Conservation (phyloP, 805 yeast genomes). For the Starmera pachycereana region DNA sequence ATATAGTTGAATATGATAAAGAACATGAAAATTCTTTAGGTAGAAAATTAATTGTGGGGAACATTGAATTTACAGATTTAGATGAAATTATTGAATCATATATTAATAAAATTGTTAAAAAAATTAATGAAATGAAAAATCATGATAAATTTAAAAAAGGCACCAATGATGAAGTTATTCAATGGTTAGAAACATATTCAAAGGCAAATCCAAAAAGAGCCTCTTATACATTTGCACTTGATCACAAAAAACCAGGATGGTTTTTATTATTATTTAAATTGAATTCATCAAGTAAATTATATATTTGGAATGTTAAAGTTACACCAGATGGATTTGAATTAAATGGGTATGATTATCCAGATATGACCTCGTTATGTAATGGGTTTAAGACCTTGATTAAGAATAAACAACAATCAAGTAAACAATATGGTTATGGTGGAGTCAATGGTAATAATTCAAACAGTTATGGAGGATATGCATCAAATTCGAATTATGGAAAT, state of each 20-base stretch:
- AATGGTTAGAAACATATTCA: slow-evolving; percentile 82
- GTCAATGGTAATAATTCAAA: neutral
- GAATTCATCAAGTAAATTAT: slow-evolving; percentile 53
- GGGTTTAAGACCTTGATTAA: slow-evolving; percentile 74
- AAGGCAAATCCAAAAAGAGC: slow-evolving; percentile 86
- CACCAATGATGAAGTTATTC: slow-evolving; percentile 65
- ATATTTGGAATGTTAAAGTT: slow-evolving; percentile 87
- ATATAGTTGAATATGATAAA: slow-evolving; percentile 66
- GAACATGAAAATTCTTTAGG: slow-evolving; percentile 56
- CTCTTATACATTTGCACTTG: slow-evolving; percentile 83
- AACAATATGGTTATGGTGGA: neutral
- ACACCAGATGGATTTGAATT: slow-evolving; percentile 79
- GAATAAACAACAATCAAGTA: slow-evolving; percentile 4
- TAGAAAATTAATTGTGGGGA: slow-evolving; percentile 52
- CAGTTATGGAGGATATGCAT: neutral
- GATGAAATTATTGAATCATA: slow-evolving; percentile 90
- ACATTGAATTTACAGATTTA: slow-evolving; percentile 66
- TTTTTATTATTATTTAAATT: slow-evolving; percentile 81
- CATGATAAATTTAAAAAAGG: slow-evolving; percentile 87
- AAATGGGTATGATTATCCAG: slow-evolving; percentile 77
- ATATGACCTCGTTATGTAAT: slow-evolving; percentile 78
- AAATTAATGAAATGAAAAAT: slow-evolving; percentile 73
- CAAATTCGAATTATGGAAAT: neutral
- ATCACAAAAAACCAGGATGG: slow-evolving; percentile 91
- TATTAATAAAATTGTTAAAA: slow-evolving; percentile 71